These are phyloP conservation scores for Talaromyces wortmannii DNA, from an alignment of 495 filamentous ascomycete genomes.

Conservation along the genomic window DNA sequence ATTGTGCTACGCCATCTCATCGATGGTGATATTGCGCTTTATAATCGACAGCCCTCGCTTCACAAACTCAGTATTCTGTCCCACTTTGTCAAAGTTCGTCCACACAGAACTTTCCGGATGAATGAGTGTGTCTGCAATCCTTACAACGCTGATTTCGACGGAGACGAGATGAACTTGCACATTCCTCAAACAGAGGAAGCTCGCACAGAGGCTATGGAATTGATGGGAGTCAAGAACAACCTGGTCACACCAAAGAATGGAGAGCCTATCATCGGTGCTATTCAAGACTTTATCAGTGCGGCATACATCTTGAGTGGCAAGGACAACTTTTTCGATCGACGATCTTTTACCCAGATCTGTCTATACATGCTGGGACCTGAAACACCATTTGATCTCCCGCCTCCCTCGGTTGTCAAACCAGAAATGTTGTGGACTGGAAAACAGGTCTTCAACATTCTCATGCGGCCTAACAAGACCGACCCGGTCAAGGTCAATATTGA, in stretches of 20 bases:
- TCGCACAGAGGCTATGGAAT: conserved; percentile 83
- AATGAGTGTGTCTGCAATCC: conserved; percentile 98
- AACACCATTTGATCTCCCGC: conserved; percentile 75
- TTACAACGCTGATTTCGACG: conserved; percentile 99
- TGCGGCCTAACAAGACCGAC: conserved; percentile 79
- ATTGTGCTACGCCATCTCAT: conserved; percentile 90
- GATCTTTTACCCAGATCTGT: conserved; percentile 79
- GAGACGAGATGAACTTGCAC: conserved; percentile 98
- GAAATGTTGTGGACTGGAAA: conserved; percentile 94
- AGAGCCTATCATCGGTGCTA: conserved; percentile 95
- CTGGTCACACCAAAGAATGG: conserved; percentile 93
- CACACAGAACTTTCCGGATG: conserved; percentile 91
- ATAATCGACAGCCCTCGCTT: conserved; percentile 95
- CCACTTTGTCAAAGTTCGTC: conserved; percentile 86
- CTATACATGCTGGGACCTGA: conserved; percentile 88
- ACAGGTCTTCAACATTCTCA: conserved; percentile 91
- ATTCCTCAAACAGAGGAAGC: conserved; percentile 98
- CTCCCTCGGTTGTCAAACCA: conserved; percentile 78
- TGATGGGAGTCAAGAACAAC: conserved; percentile 99
- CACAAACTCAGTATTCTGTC: conserved; percentile 98
- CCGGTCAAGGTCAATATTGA: conserved; percentile 86
- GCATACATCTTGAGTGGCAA: conserved; percentile 89
- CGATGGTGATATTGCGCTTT: conserved; percentile 93
- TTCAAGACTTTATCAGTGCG: conserved; percentile 97
- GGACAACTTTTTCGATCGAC: conserved; percentile 84